These are phyloP conservation scores for Colletotrichum limetticola DNA, from an alignment of 2,329 filamentous ascomycete species.

Conservation along the genomic window DNA sequence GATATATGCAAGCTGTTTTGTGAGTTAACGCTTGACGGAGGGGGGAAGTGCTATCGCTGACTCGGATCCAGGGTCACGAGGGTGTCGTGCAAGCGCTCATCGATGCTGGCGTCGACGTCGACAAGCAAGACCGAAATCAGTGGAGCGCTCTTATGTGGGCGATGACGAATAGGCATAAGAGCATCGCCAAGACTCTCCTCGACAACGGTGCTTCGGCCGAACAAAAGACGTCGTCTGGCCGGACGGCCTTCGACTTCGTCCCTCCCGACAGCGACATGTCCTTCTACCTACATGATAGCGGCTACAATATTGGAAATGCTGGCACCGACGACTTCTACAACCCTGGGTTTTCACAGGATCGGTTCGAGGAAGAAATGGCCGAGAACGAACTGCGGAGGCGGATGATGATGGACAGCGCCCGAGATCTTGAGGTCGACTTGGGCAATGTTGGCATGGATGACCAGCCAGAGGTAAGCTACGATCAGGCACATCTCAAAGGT, in stretches of 20 bases:
- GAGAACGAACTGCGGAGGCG: slow-evolving; percentile 94
- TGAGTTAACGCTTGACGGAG: slow-evolving; percentile 54
- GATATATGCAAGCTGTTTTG: slow-evolving; percentile 98
- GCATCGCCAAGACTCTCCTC: slow-evolving; percentile 90
- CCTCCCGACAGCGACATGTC: slow-evolving; percentile 96
- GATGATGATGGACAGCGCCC: slow-evolving; percentile 99
- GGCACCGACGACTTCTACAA: slow-evolving; percentile 94
- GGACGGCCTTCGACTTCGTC: slow-evolving; percentile 95
- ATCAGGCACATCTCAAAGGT: slow-evolving; percentile 26
- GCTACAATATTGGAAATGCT: slow-evolving; percentile 86
- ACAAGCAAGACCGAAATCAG: slow-evolving; percentile 93
- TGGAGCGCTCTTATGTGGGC: slow-evolving; percentile 99
- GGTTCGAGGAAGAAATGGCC: slow-evolving; percentile 96
- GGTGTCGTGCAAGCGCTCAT: slow-evolving; percentile 86
- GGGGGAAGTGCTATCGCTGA: slow-evolving; percentile 5
- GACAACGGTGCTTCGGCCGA: slow-evolving; percentile 96
- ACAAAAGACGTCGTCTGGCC: slow-evolving; percentile 91
- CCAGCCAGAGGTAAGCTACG: slow-evolving; percentile 79
- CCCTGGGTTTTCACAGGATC: slow-evolving; percentile 89
- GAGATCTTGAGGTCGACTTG: slow-evolving; percentile 95
- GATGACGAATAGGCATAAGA: slow-evolving; percentile 98
- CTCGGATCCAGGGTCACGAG: slow-evolving; percentile 77
- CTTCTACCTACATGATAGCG: slow-evolving; percentile 93
- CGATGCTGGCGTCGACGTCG: slow-evolving; percentile 86
- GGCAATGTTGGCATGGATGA: slow-evolving; percentile 97